Evolutionary conservation across 2,329 filamentous ascomycete genomes (phyloP).

Genomic region (Zasmidium cellare): DNA sequence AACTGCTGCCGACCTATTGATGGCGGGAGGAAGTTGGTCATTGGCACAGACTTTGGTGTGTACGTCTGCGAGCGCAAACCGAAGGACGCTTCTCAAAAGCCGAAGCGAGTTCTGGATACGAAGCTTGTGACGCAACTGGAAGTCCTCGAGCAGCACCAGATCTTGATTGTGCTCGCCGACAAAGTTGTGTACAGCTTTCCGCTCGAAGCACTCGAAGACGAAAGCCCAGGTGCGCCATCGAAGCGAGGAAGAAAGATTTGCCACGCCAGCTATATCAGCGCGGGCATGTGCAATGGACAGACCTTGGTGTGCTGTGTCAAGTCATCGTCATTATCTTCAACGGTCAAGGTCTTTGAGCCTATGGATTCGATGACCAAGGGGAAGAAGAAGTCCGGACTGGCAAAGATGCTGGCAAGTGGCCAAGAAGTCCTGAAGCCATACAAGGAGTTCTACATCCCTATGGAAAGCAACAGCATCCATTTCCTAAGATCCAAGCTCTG

Average conservation of each 20-base stretch:
- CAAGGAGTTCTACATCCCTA: constrained; percentile 99
- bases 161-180: constrained; percentile 87
- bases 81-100: constrained; percentile 72
- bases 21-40: constrained; percentile 90
- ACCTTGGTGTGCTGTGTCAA: constrained; percentile 97
- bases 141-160: constrained; percentile 90
- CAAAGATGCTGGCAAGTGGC: constrained; percentile 90
- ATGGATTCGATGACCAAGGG: constrained; percentile 81
- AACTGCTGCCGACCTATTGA: constrained; percentile 95
- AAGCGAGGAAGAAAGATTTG: constrained; percentile 96
- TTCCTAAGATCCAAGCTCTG: constrained; percentile 96
- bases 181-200: constrained; percentile 91
- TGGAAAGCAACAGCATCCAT: constrained; percentile 96
- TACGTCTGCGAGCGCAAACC: constrained; percentile 89
- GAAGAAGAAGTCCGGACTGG: constrained; percentile 92
- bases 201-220: constrained; percentile 81
- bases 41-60: constrained; percentile 91
- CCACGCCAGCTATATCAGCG: constrained; percentile 98
- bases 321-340: constrained; percentile 87
- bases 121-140: constrained; percentile 92
- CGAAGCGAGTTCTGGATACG: constrained; percentile 80
- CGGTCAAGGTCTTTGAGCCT: constrained; percentile 98
- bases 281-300: constrained; percentile 88
- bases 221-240: constrained; percentile 68
- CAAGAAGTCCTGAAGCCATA: constrained; percentile 95